Evolutionary conservation across 2,329 filamentous ascomycete genomes (phyloP).

Genomic region (Neopestalotiopsis sp.): DNA sequence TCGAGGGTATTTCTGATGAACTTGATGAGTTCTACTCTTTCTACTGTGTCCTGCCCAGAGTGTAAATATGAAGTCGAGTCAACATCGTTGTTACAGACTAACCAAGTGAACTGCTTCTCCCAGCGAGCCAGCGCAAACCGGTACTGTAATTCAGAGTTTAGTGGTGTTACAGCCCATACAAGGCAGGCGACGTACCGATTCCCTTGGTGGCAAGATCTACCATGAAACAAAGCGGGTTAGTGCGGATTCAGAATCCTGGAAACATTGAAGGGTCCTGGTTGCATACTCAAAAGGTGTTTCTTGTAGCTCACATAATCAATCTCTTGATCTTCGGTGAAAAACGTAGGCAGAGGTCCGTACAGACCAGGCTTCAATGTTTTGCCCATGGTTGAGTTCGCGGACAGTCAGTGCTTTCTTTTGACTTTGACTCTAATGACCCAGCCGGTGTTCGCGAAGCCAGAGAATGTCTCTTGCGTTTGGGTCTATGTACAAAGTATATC

Average conservation of each 20-base stretch:
- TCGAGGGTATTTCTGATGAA: conserved; percentile 30
- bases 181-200: conserved; percentile 17
- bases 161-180: neutral
- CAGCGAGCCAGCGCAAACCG: conserved; percentile 32
- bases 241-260: neutral
- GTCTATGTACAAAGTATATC: too few relatives aligned
- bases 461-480: too few relatives aligned
- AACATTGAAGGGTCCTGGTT: neutral
- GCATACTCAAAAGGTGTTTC: conserved; percentile 29
- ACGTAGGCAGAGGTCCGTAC: conserved; percentile 15
- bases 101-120: conserved; percentile 32
- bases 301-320: conserved; percentile 31
- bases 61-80: neutral
- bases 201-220: conserved; percentile 19
- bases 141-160: conserved; percentile 22
- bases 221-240: neutral
- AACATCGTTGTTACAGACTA: neutral
- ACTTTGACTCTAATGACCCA: neutral
- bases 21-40: conserved; percentile 26
- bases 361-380: conserved; percentile 4
- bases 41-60: conserved; percentile 24
- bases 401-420: neutral
- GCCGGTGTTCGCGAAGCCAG: too few relatives aligned
- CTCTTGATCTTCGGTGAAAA: conserved; percentile 26
- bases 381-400: neutral